Evolutionary conservation across 1,284 basidiomycete species (phyloP), one percentile per base, ranked within the genome.

Genomic region (Cryptococcus maquisensis): DNA sequence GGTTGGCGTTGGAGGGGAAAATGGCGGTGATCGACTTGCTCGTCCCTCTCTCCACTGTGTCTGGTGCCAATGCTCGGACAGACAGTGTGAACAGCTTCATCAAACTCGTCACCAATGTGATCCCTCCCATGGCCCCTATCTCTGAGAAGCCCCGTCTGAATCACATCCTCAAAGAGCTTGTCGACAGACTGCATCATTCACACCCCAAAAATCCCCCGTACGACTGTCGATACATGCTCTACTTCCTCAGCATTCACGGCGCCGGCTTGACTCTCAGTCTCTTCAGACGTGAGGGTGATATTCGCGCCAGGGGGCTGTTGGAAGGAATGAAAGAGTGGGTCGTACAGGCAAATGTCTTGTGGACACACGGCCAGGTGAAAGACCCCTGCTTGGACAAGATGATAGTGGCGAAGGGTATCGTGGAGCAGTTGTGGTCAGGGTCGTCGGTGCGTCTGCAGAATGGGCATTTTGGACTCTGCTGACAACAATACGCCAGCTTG

Each of bases 1-100:
- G 46, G 2, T 37, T 52, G 15, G 15, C 44, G 7, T 4, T 18
- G 20, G 52, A 41, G 8, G 60, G 64, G 26, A 46, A 35, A 10
- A 43, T 23, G 21, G 45, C 49, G 43, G 49, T 66, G 9, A 20
- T 66, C 23, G 54, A 51, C 2, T 38, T 62, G 51, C 41, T 67
- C 6, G 21, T 54, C 4, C 48, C 58, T 7, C 41, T 67, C 20
- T 57, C 63, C 12, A 64, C 48, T 15, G 47, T 67, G 3, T 62
- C 63, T 5, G 62, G 63, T 2, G 38, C 23, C 12, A 56, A 49
- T n/a, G 54, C 62, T 5, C 55, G 47, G 10, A 13, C 24, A 15
- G 43, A 54, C n/a, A 57, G 42, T 3, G 54, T 45, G 9, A 46
- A 10, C 7, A 28, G 26, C 18, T 63, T 56, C 26, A 13, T 52